Evolutionary conservation across 306 rosid genomes (phyloP), one percentile per base, ranked within the genome.

Genomic region (Castanea mollissima): DNA sequence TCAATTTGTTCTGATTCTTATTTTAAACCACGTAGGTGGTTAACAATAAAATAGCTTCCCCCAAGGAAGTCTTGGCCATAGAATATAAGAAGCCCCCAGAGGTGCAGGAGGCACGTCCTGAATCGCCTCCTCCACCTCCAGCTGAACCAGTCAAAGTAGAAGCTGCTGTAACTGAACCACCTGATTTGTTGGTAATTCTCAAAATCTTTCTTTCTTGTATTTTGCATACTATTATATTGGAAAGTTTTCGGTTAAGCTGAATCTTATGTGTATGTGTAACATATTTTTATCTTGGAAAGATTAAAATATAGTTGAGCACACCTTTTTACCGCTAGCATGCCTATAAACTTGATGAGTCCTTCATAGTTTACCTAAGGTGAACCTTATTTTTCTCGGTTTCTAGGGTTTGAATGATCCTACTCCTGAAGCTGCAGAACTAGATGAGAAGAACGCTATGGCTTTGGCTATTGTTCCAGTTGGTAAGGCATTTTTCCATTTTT

Each of bases 381-480:
- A 72, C 32, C 44, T 46, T 75, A 38, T 38, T 74, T 41, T 71
- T 80, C 34, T 85, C 14, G 62, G 78, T 69, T 70, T 69, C 76
- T 85, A 96, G 99, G 94, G 91, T 76, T 79, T 96, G 91, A 89
- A 90, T 46, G 97, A 96, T 83, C 88, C 97, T 56, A 88, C 74
- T 78, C 97, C 98, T 72, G 92, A 89, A 76, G 89, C 89, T 55
- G 59, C 89, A 79, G 98, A 86, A 79, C 89, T 96, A 81, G 98
- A 96, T 34, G 99, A 96, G 78, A 96, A 90, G 88, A 96, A 93
- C 85, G 91, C 99, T 54, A 55, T 91, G 89, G 99, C 99, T 76
- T 87, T 96, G 77, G 99, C 99, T 41, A 91, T 96, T 38, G 97
- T 93, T 78, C 91, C 99, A 21, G 87, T 88, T 59, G 87, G 98